These are phyloP conservation scores for Hypericum androsaemum DNA, from an alignment of 345 rosid species.

Conservation along the genomic window DNA sequence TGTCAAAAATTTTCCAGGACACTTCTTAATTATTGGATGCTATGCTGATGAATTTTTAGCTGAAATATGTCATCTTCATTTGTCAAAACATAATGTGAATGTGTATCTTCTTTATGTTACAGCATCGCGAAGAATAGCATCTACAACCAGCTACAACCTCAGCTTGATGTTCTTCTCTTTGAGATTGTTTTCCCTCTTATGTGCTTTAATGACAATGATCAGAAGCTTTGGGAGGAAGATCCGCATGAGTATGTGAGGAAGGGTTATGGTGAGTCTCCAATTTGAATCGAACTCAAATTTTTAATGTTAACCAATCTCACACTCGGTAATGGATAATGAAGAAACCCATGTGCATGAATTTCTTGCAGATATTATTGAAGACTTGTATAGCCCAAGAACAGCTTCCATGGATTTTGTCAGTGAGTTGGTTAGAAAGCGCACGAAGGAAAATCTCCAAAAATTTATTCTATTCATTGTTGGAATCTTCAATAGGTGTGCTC, in stretches of 20 bases:
- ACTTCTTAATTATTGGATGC: no score
- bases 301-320: background rate
- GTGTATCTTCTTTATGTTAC: slow-evolving; percentile 22
- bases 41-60: no score
- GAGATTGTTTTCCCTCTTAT: slow-evolving; percentile 95
- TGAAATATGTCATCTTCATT: no score
- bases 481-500: slow-evolving; percentile 61
- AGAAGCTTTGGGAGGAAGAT: slow-evolving; percentile 99
- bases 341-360: slow-evolving; percentile 14
- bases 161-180: slow-evolving; percentile 80
- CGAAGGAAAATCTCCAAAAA: slow-evolving; percentile 85
- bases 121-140: slow-evolving; percentile 80
- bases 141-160: slow-evolving; percentile 76
- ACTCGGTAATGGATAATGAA: background rate
- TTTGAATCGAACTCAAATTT: background rate
- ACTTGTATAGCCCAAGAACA: slow-evolving; percentile 93
- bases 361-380: slow-evolving; percentile 89
- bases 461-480: slow-evolving; percentile 74
- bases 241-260: slow-evolving; percentile 99
- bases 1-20: no score
- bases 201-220: slow-evolving; percentile 97
- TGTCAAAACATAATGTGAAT: background rate
- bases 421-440: slow-evolving; percentile 91
- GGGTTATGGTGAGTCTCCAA: slow-evolving; percentile 91
- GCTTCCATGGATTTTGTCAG: slow-evolving; percentile 97